A percentile compares a stretch with the other conserved stretches of the same genome.
These are phyloP conservation scores for Grammothele lineata DNA, from an alignment of 768 basidiomycete species.

Conservation along the genomic window DNA sequence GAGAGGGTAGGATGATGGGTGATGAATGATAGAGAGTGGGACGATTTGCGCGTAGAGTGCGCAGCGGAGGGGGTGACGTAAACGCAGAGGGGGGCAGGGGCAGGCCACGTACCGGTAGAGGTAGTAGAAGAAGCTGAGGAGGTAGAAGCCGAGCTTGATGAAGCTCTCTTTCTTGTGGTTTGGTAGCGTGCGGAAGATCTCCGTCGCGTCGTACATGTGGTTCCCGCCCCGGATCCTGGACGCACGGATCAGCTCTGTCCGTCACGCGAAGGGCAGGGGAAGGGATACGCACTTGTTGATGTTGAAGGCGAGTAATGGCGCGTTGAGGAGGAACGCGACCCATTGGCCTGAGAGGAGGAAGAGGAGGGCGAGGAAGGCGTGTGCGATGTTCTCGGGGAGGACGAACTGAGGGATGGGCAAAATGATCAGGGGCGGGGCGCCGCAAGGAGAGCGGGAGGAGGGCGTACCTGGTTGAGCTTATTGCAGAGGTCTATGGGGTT, in stretches of 20 bases:
- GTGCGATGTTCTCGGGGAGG: constrained; percentile 91
- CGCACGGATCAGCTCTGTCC: neutral
- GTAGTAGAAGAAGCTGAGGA: constrained; percentile 89
- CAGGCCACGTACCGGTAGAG: constrained; percentile 69
- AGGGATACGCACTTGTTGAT: constrained; percentile 78
- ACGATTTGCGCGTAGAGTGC: neutral
- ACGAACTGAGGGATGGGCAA: constrained; percentile 69
- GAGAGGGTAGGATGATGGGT: too few relatives aligned
- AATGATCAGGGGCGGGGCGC: neutral
- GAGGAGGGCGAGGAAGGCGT: constrained; percentile 83
- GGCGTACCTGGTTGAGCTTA: constrained; percentile 90
- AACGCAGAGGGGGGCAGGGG: neutral
- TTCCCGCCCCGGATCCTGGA: constrained; percentile 85
- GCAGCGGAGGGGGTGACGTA: neutral
- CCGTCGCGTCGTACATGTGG: constrained; percentile 99
- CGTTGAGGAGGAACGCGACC: constrained; percentile 87
- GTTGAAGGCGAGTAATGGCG: constrained; percentile 84
- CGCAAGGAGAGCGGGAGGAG: neutral
- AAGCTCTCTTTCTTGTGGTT: constrained; percentile 97
- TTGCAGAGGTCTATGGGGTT: constrained; percentile 99
- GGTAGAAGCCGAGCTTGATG: constrained; percentile 91
- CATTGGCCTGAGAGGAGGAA: constrained; percentile 98
- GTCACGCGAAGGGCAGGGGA: neutral
- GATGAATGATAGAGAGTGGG: neutral
- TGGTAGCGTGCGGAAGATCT: constrained; percentile 93